Percentiles rank a stretch among this genome's conserved stretches.
Conservation (phyloP, 2,329 filamentous ascomycete species). For the Diaporthe vexans region DNA sequence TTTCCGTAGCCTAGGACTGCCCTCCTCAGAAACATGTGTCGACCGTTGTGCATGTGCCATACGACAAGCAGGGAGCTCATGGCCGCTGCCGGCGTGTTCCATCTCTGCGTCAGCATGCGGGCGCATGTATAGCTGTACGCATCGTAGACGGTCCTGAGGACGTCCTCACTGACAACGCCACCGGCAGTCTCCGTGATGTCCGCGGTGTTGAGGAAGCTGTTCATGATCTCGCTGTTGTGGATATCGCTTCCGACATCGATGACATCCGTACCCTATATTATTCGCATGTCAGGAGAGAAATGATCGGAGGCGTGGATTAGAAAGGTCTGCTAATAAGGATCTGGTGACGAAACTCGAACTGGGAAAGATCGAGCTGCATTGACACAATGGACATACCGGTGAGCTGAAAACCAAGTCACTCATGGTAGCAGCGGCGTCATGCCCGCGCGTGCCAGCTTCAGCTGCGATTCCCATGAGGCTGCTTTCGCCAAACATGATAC, state of each 20-base stretch:
- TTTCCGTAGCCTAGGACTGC: constrained; percentile 9
- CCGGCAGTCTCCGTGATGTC: not conserved
- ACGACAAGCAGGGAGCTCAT: not conserved
- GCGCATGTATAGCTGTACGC: constrained; percentile 18
- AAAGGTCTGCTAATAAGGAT: not conserved
- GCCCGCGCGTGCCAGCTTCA: not conserved
- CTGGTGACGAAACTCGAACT: not conserved
- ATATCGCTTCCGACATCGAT: constrained; percentile 27
- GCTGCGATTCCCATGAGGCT: constrained; percentile 8
- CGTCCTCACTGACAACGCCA: constrained; percentile 15
- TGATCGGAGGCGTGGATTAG: too few relatives aligned
- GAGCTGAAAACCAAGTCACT: constrained; percentile 16
- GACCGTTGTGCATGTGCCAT: constrained; percentile 15
- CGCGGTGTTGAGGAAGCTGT: constrained; percentile 23
- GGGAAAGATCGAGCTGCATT: not conserved
- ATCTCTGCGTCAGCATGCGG: constrained; percentile 19
- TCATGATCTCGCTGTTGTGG: constrained; percentile 19
- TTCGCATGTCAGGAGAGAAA: not conserved
- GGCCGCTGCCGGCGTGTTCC: not conserved
- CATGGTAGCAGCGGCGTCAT: constrained; percentile 8
- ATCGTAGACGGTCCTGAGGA: constrained; percentile 1
- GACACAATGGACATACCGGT: constrained; percentile 6
- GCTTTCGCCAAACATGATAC: constrained; percentile 26
- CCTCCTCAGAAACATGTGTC: constrained; percentile 21
- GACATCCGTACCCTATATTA: constrained; percentile 25